Percentiles rank a stretch among this genome's conserved stretches.
Evolutionary conservation across 352 stramenopile species (phyloP).

Genomic region (Plasmopara viticola): DNA sequence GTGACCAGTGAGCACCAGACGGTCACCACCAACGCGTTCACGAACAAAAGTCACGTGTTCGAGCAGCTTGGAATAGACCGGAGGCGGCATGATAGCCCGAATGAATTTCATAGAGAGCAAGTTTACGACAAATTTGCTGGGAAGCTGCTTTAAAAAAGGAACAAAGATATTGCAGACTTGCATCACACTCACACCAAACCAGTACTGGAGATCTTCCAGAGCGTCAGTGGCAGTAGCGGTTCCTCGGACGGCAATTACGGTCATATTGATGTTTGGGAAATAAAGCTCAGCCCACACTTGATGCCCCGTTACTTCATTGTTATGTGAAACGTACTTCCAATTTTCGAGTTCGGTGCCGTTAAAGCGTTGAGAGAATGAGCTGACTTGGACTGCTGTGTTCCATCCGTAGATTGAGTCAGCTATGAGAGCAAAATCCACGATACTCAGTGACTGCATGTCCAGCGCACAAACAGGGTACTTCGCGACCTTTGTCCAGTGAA

Average conservation of each 20-base stretch:
- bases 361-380: constrained; percentile 76
- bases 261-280: constrained; percentile 81
- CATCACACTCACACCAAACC: constrained; percentile 86
- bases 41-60: constrained; percentile 53
- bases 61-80: constrained; percentile 70
- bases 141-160: constrained; percentile 81
- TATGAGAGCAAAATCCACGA: constrained; percentile 84
- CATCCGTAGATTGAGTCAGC: constrained; percentile 75
- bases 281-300: constrained; percentile 84
- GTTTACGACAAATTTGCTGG: constrained; percentile 67
- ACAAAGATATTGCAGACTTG: constrained; percentile 81
- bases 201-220: constrained; percentile 83
- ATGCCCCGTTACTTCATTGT: constrained; percentile 54
- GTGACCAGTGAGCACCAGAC: constrained; percentile 76
- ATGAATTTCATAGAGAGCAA: constrained; percentile 80
- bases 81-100: constrained; percentile 59
- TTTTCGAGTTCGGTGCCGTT: constrained; percentile 66
- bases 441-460: constrained; percentile 49
- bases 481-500: constrained; percentile 42
- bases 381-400: constrained; percentile 66
- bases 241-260: constrained; percentile 73
- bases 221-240: constrained; percentile 78
- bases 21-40: constrained; percentile 56
- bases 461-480: constrained; percentile 79
- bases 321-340: constrained; percentile 71